phyloP scores from a whole-genome alignment of 148 eudicot genomes.

The Nepenthes mirabilis region DNA sequence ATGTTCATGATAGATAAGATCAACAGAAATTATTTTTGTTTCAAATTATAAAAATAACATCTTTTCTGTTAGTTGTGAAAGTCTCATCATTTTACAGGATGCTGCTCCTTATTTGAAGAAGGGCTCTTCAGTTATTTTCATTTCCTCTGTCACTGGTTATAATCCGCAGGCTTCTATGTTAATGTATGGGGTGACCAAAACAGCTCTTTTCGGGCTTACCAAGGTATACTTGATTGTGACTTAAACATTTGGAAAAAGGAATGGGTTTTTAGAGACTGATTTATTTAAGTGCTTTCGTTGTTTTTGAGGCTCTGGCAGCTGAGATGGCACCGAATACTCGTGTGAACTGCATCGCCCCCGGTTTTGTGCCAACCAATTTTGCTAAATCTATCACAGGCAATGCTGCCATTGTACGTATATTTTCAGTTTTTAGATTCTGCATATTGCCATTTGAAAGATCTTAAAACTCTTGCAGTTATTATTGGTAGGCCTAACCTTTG shows the following conservation, averaged over 20 bases:
- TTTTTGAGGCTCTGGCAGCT: constrained; percentile 60
- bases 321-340: constrained; percentile 95
- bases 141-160: constrained; percentile 66
- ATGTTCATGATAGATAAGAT: too few species aligned
- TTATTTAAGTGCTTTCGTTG: not conserved
- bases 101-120: constrained; percentile 70
- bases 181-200: constrained; percentile 90
- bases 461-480: too few species aligned
- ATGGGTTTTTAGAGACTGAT: not conserved
- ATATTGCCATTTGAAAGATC: too few species aligned
- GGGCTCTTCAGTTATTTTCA: constrained; percentile 59
- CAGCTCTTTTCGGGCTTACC: constrained; percentile 87
- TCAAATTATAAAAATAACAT: too few species aligned
- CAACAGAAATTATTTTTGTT: too few species aligned
- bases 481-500: too few species aligned
- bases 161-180: constrained; percentile 42
- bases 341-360: constrained; percentile 90
- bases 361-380: constrained; percentile 80
- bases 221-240: constrained; percentile 39
- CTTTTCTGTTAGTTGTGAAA: too few species aligned
- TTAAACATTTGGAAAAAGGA: not conserved
- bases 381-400: constrained; percentile 45
- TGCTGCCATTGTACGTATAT: constrained; percentile 37
- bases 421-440: not conserved
- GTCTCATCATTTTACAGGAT: constrained; percentile 32